A percentile compares a stretch with the other conserved stretches of the same genome.
phyloP scores from a whole-genome alignment of 129 eudicot genomes.

The Lonicera japonica region DNA sequence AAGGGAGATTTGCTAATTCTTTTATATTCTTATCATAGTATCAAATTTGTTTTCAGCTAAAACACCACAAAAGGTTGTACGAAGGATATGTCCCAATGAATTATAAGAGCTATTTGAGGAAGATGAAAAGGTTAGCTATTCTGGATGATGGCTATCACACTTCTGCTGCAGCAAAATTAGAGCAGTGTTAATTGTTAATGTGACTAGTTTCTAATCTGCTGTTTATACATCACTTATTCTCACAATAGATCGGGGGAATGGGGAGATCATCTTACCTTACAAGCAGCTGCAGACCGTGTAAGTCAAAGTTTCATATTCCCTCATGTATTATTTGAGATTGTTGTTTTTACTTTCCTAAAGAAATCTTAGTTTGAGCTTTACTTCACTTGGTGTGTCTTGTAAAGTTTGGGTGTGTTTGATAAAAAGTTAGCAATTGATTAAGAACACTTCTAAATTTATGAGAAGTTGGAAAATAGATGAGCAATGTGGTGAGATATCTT shows the following conservation, averaged over 20 bases:
- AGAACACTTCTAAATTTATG: too few species aligned
- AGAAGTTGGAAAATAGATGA: too few species aligned
- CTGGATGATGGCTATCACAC: not conserved
- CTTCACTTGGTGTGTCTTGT: too few species aligned
- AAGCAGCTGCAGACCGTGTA: constrained; percentile 66
- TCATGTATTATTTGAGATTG: not conserved
- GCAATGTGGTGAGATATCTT: too few species aligned
- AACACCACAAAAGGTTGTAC: constrained; percentile 33
- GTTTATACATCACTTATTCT: not conserved
- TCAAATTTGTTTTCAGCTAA: constrained; percentile 36
- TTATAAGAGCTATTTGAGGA: constrained; percentile 45
- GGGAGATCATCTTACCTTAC: constrained; percentile 69
- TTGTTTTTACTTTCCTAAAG: not conserved
- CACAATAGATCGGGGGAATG: constrained; percentile 49
- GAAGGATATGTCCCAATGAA: constrained; percentile 71
- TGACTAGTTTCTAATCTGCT: not conserved
- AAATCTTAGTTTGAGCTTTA: too few species aligned
- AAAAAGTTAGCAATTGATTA: too few species aligned
- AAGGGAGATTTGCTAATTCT: not conserved
- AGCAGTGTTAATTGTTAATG: not conserved
- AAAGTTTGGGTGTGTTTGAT: too few species aligned
- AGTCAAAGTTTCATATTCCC: constrained; percentile 5
- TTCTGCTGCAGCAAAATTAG: not conserved
- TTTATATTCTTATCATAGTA: not conserved
- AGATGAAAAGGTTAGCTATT: constrained; percentile 41